Percentiles rank a stretch among this genome's conserved stretches.
These are phyloP conservation scores for Dactylellina haptotyla DNA, from an alignment of 2,329 filamentous ascomycete genomes.

Conservation along the genomic window DNA sequence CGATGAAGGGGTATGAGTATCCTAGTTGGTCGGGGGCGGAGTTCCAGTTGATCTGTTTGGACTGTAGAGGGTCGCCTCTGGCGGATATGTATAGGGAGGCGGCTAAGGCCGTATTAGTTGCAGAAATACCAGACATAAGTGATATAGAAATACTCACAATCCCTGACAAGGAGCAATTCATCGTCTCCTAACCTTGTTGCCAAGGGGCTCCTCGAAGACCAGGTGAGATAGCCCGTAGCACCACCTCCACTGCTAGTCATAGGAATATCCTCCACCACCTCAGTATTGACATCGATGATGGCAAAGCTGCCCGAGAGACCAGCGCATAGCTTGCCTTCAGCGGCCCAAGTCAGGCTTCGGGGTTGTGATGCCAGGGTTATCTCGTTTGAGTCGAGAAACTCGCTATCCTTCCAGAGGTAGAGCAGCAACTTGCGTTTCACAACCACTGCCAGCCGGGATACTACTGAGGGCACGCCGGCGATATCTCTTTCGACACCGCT, in stretches of 20 bases:
- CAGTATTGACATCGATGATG: constrained; percentile 82
- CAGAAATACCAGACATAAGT: neutral
- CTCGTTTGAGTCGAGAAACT: constrained; percentile 80
- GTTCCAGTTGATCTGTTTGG: constrained; percentile 93
- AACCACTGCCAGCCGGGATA: constrained; percentile 88
- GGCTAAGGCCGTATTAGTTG: constrained; percentile 61
- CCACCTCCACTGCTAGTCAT: constrained; percentile 70
- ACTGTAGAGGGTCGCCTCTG: constrained; percentile 77
- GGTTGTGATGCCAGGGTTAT: constrained; percentile 83
- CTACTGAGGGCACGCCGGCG: constrained; percentile 90
- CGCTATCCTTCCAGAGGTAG: constrained; percentile 97
- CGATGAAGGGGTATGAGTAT: constrained; percentile 95
- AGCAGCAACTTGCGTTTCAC: constrained; percentile 89
- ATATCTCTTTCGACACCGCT: constrained; percentile 94
- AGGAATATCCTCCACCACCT: constrained; percentile 79
- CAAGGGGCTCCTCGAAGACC: constrained; percentile 80
- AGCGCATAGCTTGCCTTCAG: constrained; percentile 83
- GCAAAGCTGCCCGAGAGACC: constrained; percentile 88
- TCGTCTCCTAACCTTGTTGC: constrained; percentile 83
- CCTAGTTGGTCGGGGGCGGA: constrained; percentile 88
- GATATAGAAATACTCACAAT: constrained; percentile 64
- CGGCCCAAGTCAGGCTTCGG: constrained; percentile 90
- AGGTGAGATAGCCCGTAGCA: constrained; percentile 62
- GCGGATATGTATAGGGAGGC: constrained; percentile 92
- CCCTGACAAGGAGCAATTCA: constrained; percentile 92